A percentile compares a stretch with the other conserved stretches of the same genome.
These are phyloP conservation scores for Tolypocladium album DNA, from an alignment of 2,329 filamentous ascomycete species.

Conservation along the genomic window DNA sequence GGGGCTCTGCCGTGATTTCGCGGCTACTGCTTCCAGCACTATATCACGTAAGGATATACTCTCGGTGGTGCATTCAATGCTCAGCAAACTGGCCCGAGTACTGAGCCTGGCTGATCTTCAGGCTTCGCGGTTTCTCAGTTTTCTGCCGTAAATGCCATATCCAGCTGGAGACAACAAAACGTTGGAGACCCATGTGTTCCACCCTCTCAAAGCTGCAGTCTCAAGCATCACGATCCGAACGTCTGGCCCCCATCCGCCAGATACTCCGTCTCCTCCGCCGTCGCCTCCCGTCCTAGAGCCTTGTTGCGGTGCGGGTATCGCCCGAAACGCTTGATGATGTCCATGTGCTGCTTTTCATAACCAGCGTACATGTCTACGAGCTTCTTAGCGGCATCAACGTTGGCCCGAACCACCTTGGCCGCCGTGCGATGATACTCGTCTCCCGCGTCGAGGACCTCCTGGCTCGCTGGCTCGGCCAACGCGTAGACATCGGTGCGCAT, in stretches of 20 bases:
- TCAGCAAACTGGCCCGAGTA: too few species aligned
- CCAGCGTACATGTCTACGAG: slow-evolving; percentile 13
- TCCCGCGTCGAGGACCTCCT: slow-evolving; percentile 1
- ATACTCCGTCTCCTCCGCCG: slow-evolving; percentile 38
- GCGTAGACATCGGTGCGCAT: slow-evolving; percentile 21
- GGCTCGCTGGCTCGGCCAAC: slow-evolving; percentile 14
- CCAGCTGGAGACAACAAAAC: neutral
- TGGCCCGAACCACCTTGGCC: slow-evolving; percentile 12
- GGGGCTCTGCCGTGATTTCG: too few species aligned
- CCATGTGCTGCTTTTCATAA: slow-evolving; percentile 34
- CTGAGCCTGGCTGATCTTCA: too few species aligned
- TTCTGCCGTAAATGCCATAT: neutral
- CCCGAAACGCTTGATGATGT: slow-evolving; percentile 42
- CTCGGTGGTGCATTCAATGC: too few species aligned
- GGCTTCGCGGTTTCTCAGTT: too few species aligned
- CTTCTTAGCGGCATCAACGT: slow-evolving; percentile 13
- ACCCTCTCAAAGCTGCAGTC: too few species aligned
- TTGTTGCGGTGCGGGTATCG: slow-evolving; percentile 49
- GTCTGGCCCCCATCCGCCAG: slow-evolving; percentile 32
- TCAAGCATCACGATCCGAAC: slow-evolving; percentile 15
- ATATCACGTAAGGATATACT: too few species aligned
- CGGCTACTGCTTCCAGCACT: too few species aligned
- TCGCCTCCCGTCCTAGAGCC: slow-evolving; percentile 35
- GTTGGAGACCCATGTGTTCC: too few species aligned
- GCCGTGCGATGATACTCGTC: slow-evolving; percentile 17